These are phyloP conservation scores for Monsonia emarginata DNA, from an alignment of 441 rosid genomes.

Conservation along the genomic window DNA sequence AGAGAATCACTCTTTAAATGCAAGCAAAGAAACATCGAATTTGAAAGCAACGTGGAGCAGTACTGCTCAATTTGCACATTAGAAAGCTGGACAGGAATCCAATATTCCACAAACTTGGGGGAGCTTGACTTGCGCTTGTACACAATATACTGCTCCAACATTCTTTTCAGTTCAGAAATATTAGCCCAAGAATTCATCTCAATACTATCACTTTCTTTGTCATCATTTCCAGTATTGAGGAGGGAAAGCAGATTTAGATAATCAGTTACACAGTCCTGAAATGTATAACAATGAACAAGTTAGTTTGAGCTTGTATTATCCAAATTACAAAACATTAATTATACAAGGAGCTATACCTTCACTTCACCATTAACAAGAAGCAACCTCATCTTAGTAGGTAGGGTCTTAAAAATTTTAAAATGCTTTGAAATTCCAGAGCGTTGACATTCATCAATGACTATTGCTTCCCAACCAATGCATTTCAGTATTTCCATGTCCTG, in stretches of 20 bases:
- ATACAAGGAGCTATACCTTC: conserved; percentile 30
- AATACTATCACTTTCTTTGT: conserved; percentile 12
- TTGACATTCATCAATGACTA: conserved; percentile 47
- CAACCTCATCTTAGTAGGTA: conserved; percentile 33
- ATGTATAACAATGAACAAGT: conserved; percentile 13
- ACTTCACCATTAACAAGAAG: conserved; percentile 34
- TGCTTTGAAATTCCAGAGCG: conserved; percentile 18
- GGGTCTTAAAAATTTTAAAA: conserved; percentile 30
- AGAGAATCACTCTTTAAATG: conserved; percentile 43
- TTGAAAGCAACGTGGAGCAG: conserved; percentile 56
- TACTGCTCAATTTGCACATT: conserved; percentile 81
- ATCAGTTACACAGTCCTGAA: conserved; percentile 33
- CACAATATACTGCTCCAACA: conserved; percentile 26
- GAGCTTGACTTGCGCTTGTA: conserved; percentile 34
- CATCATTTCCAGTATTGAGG: conserved; percentile 22
- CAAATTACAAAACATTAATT: background rate
- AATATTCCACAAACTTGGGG: conserved; percentile 60
- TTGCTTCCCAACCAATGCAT: conserved; percentile 37
- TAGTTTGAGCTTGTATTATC: background rate
- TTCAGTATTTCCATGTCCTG: conserved; percentile 37
- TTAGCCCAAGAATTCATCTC: conserved; percentile 21
- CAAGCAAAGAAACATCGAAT: conserved; percentile 47
- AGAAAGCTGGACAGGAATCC: conserved; percentile 83
- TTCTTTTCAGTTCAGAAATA: conserved; percentile 28
- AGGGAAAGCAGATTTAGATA: conserved; percentile 25